Percentiles rank a stretch among this genome's conserved stretches.
Conservation (phyloP, 2,329 filamentous ascomycete genomes). For the Aspergillus neotritici region DNA sequence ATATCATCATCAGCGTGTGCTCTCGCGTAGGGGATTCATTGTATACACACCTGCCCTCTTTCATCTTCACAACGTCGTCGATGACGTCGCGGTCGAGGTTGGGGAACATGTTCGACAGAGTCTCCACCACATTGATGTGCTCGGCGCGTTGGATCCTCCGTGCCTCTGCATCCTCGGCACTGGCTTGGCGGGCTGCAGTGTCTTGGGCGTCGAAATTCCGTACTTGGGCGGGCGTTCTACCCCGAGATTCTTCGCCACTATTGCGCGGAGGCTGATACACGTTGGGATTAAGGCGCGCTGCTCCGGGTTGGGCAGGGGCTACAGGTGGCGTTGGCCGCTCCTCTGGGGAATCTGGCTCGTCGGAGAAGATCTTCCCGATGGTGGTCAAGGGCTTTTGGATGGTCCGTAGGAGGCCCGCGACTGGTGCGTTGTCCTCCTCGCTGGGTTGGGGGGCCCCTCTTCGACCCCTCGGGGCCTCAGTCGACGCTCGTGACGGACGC, state of each 20-base stretch:
- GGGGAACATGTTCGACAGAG: conserved; percentile 92
- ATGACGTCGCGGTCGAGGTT: conserved; percentile 91
- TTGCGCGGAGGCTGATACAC: conserved; percentile 41
- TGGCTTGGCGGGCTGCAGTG: conserved; percentile 82
- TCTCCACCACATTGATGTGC: conserved; percentile 88
- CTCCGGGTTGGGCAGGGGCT: conserved; percentile 44
- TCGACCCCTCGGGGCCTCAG: conserved; percentile 51
- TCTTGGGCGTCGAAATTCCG: conserved; percentile 67
- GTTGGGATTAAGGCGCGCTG: conserved; percentile 47
- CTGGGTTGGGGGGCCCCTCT: conserved; percentile 36
- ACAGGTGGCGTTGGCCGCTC: conserved; percentile 30
- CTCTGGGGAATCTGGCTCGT: conserved; percentile 46
- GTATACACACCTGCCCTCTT: conserved; percentile 75
- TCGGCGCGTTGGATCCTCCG: conserved; percentile 75
- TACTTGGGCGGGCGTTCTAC: conserved; percentile 16
- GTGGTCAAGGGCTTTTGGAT: conserved; percentile 88
- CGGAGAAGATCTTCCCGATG: conserved; percentile 92
- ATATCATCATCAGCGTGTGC: conserved; percentile 11
- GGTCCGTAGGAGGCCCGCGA: conserved; percentile 76
- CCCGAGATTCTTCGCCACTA: conserved; percentile 28
- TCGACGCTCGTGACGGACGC: conserved; percentile 54
- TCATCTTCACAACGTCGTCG: conserved; percentile 91
- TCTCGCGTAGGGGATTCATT: neutral
- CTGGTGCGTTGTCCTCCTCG: conserved; percentile 70
- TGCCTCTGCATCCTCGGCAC: conserved; percentile 82